Conservation (phyloP, 2,329 filamentous ascomycete genomes). For the Plectosphaerella plurivora region DNA sequence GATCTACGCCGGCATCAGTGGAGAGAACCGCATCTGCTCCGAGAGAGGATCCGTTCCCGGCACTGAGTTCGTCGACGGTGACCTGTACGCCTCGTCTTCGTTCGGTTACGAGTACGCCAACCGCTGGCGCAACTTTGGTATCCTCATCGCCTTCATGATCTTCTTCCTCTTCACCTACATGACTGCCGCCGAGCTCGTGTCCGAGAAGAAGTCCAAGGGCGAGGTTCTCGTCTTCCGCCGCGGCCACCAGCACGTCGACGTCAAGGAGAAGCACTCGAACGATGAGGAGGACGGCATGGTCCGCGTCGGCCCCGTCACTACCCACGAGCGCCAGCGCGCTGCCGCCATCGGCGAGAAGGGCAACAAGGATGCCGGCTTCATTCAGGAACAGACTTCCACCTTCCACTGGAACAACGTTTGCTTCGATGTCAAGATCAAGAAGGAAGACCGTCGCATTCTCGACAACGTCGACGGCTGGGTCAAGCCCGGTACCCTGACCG, state of each 20-base stretch:
- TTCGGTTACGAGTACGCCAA: slow-evolving; percentile 55
- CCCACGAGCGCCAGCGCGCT: slow-evolving; percentile 34
- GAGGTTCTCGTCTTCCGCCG: slow-evolving; percentile 72
- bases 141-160: slow-evolving; percentile 60
- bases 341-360: slow-evolving; percentile 25
- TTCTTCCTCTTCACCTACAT: slow-evolving; percentile 61
- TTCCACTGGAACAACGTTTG: slow-evolving; percentile 86
- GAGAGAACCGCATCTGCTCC: slow-evolving; percentile 49
- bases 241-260: slow-evolving; percentile 56
- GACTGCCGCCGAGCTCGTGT: slow-evolving; percentile 60
- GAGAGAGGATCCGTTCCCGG: slow-evolving; percentile 56
- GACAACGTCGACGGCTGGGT: slow-evolving; percentile 91
- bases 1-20: slow-evolving; percentile 18
- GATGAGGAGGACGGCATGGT: slow-evolving; percentile 48
- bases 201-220: slow-evolving; percentile 67
- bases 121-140: slow-evolving; percentile 69
- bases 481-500: slow-evolving; percentile 84
- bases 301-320: slow-evolving; percentile 43
- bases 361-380: slow-evolving; percentile 34
- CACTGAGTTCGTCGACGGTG: slow-evolving; percentile 46
- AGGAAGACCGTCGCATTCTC: slow-evolving; percentile 68
- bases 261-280: slow-evolving; percentile 55
- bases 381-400: slow-evolving; percentile 61
- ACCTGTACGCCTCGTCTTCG: slow-evolving; percentile 47
- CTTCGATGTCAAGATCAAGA: slow-evolving; percentile 75